Evolutionary conservation across 2,329 filamentous ascomycete species (phyloP), one percentile per base, ranked within the genome.

Genomic region (Aspergillus sojae): DNA sequence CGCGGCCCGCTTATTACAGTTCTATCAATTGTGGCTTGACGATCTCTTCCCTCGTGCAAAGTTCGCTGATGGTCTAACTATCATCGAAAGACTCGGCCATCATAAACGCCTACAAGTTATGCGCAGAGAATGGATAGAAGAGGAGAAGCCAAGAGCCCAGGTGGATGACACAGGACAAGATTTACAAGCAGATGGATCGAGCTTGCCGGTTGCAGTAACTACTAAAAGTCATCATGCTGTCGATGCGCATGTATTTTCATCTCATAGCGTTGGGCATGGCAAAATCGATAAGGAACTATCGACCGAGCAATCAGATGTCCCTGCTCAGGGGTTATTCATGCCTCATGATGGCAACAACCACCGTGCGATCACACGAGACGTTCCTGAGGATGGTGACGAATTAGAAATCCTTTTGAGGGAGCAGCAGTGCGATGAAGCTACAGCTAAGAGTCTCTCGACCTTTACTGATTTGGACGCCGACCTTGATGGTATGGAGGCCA

Each of bases 1-100:
- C 74, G 88, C 93, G 12, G 86, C 89, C 0, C 88, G 89, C 19
- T 85, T 99, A 28, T 84, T 99, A 55, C 92, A 91, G 28, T 92
- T 96, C 75, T 99, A 98, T 75, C 95, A 98, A 76, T 79, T 97
- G 61, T 99, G 95, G 95, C 90, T 99, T 2, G 94, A 99, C 78
- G 93, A 97, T 73, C 83, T 99, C 14, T 99, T 94, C 73, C 95
- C 95, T 14, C 93, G 96, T 73, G 95, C 94, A 5, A 94, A 93
- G 73, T 99, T 99, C 73, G 86, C 91, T 55, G 95, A 99, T 72
- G 95, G 91, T 3, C 82, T 98, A 7, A 82, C 85, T 45, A 97
- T 98, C 82, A 92, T 98, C 2, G 95, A 99, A 77, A 97, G 96
- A 79, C 84, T 93, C 0, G 95, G 95, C 1, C 95, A 97, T 78